Evolutionary conservation across 768 basidiomycete species (phyloP), one percentile per base, ranked within the genome.

Genomic region (Pleurotus eryngii): DNA sequence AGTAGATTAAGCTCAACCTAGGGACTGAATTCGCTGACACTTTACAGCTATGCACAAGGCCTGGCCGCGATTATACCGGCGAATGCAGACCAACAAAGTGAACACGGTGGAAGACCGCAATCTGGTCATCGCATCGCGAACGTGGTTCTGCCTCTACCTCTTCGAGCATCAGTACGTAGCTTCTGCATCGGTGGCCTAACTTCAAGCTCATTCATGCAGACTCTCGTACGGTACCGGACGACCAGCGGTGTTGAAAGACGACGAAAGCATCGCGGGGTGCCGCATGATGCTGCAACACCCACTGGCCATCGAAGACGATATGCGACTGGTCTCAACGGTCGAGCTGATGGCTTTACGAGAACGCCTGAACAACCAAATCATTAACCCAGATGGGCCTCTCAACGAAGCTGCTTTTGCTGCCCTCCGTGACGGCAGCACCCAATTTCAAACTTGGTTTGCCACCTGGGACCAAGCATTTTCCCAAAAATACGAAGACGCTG

Each of bases 221-320:
- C 80, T 98, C 71, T 95, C 94, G 0, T 98, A 95, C 64, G 95
- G 95, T 3, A 96, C 91, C 40, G 95, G 95, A 8, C 87, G 95
- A 37, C 94, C 95, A 1, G 92, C 94, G 0, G 92, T 97, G 46
- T 75, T 97, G 26, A 90, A 91, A 65, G 92, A 96, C 59, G 95
- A 98, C 63, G 94, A 95, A 67, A 89, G 92, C 50, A 94, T 98
- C 58, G 81, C 78, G 65, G 83, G 90, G 59, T 92, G 90, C 63
- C 84, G 89, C 37, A 75, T 86, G 46, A 78, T 98, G 17, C 74
- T 97, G 20, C 84, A 86, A 61, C 95, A 97, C 68, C 95, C 95
- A 38, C 74, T 96, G 26, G 83, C 92, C 12, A 90, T 96, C 59
- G 87, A 92, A 65, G 94, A 96, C 62, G 95, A 98, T 65, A 94